Base-by-base conservation (phyloP, 1,284 basidiomycete genomes). In the Ganoderma lucidum region DNA sequence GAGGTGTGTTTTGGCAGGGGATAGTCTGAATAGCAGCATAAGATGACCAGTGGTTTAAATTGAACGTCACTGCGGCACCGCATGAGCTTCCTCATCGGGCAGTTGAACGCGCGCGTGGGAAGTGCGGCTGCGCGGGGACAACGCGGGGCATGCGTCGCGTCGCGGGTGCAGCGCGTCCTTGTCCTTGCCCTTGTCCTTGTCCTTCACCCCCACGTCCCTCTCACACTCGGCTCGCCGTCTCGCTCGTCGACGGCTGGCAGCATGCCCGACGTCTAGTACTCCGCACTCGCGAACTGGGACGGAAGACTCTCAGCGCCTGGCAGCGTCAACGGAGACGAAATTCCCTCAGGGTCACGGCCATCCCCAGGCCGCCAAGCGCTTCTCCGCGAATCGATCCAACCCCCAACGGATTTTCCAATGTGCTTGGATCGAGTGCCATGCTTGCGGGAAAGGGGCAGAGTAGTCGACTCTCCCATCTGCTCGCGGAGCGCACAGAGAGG, bases 221-320 rank as follows among this genome's bases (percentile, higher is more conserved):
- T 8, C 44, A 53, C 28, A 23, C 9, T 28, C 6, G 35, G 55
- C 30, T 32, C 64, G 55, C 58, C 45, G 65, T 55, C 59, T 37
- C 65, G 12, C 45, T 32, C 39, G 42, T 62, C 45, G 65, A 10
- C 39, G 65, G 65, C 59, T n/a, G 66, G 42, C 56, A 45, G 17
- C 23, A 67, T 67, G 66, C 51, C 41, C 44, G 55, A 35, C 23
- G 30, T 15, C 15, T 35, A 32, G 23, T 75, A 73, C 67, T 77
- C 76, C 10, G 72, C 74, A 64, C 77, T 78, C 63, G 77, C 77
- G 9, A 78, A 78, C 62, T 78, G 77, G 77, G 75, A 77, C 65
- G 77, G 77, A 59, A 60, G 74, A 5, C 70, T 74, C 15, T 64
- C 66, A 14, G 61, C 63, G 30, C 53, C 66, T 10, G 66, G 64